Evolutionary conservation across 495 filamentous ascomycete genomes (phyloP), one percentile per base, ranked within the genome.

Genomic region (Xylaria longipes): DNA sequence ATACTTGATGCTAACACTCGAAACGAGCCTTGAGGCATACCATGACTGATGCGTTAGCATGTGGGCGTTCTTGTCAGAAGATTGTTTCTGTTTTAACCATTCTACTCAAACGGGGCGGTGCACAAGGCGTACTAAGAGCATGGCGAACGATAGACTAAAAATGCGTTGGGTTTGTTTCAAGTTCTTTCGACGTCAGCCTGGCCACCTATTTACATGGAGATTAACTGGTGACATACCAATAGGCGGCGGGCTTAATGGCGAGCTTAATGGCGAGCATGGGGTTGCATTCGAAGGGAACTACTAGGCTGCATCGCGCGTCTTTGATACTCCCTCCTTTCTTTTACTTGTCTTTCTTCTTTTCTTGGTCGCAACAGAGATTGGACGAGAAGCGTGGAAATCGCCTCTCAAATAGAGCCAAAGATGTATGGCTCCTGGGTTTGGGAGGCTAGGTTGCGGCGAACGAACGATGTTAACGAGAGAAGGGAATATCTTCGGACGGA

Each of bases 101-200:
- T 56, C 66, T 52, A 41, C 25, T 66, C 45, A 71, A 60, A 71
- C 64, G 57, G 65, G 33, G 27, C 37, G 61, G 43, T 43, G 43
- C 37, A 65, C 57, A 67, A 22, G 70, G 69, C 64, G 64, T 69
- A 75, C 45, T 27, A 31, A 70, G 70, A 62, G 65, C 71, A 77
- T 74, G 41, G 70, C 65, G 56, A 63, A 64, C 48, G 65, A 70
- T 71, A 65, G 68, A 73, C 41, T 52, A 27, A 73, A 63, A 62
- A 71, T 58, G 62, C 54, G 48, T 72, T 65, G 68, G 61, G 67
- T 74, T 65, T 74, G 63, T 71, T 71, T 71, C 39, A 25, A 48
- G 58, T 56, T 25, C 2, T 63, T 45, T 45, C 48, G 22, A 57
- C 25, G 60, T 65, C 41, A 72, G 52, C 69, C 63, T 35, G 45